Conservation (phyloP, 192 early-diverging fungal species). For the Coemansia sp. region DNA sequence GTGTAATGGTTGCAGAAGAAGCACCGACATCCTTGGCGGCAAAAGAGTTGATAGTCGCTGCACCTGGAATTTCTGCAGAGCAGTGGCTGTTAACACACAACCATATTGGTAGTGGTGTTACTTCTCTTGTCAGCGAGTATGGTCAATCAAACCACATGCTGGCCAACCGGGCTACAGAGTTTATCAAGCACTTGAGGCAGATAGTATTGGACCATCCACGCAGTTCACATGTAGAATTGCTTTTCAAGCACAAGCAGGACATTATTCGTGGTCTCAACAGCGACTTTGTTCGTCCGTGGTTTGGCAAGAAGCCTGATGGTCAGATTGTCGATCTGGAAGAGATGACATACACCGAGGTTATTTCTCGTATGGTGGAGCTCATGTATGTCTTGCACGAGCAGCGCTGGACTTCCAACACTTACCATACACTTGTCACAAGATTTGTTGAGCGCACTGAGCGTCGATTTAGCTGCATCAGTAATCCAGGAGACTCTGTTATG, state of each 20-base stretch:
- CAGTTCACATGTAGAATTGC: slow-evolving; percentile 70
- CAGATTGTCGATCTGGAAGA: slow-evolving; percentile 78
- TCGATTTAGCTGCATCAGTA: slow-evolving; percentile 58
- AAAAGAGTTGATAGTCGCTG: slow-evolving; percentile 82
- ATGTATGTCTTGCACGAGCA: slow-evolving; percentile 70
- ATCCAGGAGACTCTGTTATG: slow-evolving; percentile 2
- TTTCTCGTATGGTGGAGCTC: slow-evolving; percentile 76
- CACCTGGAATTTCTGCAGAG: slow-evolving; percentile 74
- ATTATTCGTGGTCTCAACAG: slow-evolving; percentile 88
- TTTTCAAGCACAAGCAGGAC: slow-evolving; percentile 75
- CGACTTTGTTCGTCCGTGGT: slow-evolving; percentile 94
- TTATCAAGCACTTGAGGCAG: slow-evolving; percentile 82
- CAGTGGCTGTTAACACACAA: slow-evolving; percentile 73
- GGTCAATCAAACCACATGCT: slow-evolving; percentile 94
- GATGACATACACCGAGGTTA: slow-evolving; percentile 91
- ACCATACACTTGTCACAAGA: slow-evolving; percentile 72
- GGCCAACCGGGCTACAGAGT: slow-evolving; percentile 76
- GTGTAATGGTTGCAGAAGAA: slow-evolving; percentile 91
- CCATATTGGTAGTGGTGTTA: slow-evolving; percentile 66
- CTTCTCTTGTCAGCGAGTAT: slow-evolving; percentile 83
- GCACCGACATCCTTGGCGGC: slow-evolving; percentile 71
- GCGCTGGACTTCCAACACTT: slow-evolving; percentile 79
- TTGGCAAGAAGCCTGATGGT: slow-evolving; percentile 80
- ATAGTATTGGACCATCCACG: slow-evolving; percentile 80
- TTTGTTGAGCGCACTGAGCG: slow-evolving; percentile 83